Conservation (phyloP, 768 basidiomycete species). For the Mycena pura region DNA sequence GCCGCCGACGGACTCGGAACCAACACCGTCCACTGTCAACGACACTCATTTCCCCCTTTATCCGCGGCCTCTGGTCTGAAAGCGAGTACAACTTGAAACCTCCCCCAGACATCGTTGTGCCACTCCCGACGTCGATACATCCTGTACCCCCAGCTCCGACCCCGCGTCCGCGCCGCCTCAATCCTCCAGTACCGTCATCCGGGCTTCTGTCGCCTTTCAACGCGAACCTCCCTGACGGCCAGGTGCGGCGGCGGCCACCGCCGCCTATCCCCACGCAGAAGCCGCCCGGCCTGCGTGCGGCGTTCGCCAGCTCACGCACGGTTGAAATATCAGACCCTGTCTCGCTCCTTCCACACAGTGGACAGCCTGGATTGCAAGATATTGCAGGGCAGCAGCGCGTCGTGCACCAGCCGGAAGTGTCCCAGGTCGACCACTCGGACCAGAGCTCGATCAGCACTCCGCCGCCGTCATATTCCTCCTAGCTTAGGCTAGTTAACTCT, state of each 20-base stretch:
- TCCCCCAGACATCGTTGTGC: slow-evolving; percentile 25
- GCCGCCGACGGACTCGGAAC: slow-evolving; percentile 26
- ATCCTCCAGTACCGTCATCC: slow-evolving; percentile 5
- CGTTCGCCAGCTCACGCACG: slow-evolving; percentile 28
- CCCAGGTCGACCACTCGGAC: slow-evolving; percentile 39
- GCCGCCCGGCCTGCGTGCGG: background rate
- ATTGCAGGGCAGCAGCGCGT: slow-evolving; percentile 30
- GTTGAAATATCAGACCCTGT: no score
- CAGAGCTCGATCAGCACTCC: slow-evolving; percentile 31
- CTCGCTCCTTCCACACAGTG: no score
- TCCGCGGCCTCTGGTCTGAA: background rate
- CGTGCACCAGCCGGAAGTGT: slow-evolving; percentile 31
- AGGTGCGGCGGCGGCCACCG: slow-evolving; percentile 14
- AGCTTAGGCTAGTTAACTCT: no score
- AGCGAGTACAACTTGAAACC: background rate
- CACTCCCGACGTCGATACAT: slow-evolving; percentile 12
- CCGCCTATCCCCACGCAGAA: slow-evolving; percentile 5
- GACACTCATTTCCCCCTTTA: background rate
- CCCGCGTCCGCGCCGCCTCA: background rate
- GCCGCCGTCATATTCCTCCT: no score
- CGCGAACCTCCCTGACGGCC: slow-evolving; percentile 35
- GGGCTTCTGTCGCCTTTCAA: slow-evolving; percentile 33
- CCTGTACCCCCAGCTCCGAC: background rate
- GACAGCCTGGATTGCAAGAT: slow-evolving; percentile 34
- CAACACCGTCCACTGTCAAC: slow-evolving; percentile 16